These are phyloP conservation scores for Perkinsus marinus DNA, from an alignment of 169 alveolate genomes.

Conservation along the genomic window DNA sequence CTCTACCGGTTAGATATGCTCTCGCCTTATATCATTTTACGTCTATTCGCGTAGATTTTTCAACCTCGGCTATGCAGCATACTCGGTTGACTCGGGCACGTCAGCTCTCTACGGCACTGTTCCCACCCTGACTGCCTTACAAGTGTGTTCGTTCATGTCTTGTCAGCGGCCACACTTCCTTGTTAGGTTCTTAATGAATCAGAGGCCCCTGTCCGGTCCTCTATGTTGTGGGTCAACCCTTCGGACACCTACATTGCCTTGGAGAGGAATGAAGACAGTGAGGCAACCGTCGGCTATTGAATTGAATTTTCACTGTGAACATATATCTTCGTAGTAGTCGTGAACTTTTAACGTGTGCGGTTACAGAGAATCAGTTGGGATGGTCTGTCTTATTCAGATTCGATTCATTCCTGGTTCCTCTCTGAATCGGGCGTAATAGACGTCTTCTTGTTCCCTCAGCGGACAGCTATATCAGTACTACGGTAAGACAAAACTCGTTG, in stretches of 20 bases:
- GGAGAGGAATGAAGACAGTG: no score
- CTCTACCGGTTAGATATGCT: neutral
- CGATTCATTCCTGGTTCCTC: no score
- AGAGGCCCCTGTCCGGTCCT: no score
- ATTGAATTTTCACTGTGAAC: no score
- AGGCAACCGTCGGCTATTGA: no score
- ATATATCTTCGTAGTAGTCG: no score
- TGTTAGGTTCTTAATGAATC: no score
- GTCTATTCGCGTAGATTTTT: neutral
- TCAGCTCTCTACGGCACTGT: neutral
- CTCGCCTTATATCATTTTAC: neutral
- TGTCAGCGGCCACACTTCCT: no score
- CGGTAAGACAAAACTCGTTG: no score
- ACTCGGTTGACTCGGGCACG: neutral
- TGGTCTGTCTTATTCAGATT: no score
- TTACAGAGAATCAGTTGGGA: no score
- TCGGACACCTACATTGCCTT: neutral
- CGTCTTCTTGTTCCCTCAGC: conserved; percentile 20
- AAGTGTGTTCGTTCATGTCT: neutral
- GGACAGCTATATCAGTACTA: neutral
- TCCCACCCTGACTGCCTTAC: neutral
- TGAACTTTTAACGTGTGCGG: no score
- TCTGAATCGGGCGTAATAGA: conserved; percentile 61
- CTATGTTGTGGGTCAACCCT: neutral
- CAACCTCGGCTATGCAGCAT: conserved; percentile 11